Evolutionary conservation across 495 filamentous ascomycete species (phyloP), one percentile per base, ranked within the genome.

Genomic region (Symbiotaphrina buchneri): DNA sequence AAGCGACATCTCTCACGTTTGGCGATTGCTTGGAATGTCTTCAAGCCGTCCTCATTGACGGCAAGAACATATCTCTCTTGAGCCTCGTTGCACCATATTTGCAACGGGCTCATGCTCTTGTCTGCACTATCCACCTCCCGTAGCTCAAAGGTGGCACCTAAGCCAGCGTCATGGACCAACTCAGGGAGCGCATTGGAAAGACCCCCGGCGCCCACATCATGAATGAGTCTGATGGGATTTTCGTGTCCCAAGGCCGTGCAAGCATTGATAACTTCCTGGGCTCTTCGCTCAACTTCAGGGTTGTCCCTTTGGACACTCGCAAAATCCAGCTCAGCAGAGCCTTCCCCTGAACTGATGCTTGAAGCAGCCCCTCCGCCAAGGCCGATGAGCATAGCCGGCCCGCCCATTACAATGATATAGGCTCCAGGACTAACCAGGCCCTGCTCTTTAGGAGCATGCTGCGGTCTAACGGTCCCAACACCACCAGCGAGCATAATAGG

Each of bases 401-500:
- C 87, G 36, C 87, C 87, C 6, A 97, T 64, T 10, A 93, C 84
- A 42, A 95, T 75, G 8, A 94, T 66, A 49, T 79, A 74, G 24
- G 81, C 77, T 5, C 81, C 83, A 14, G 80, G 65, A 36, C 70
- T 67, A 7, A 95, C 85, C 37, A 77, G 58, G 8, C 63, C 58
- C 2, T 68, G 64, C 36, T 73, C 58, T 51, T 97, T 97, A 28
- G 90, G 60, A 3, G 87, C 83, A 48, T 93, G 76, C 42, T 84
- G 71, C 0, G 87, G 85, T 34, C 90, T 53, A n/a, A 95, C 84
- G n/a, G 78, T 91, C 21, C 87, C 90, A 27, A 93, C 65, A 45
- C 90, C 87, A 37, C 87, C 90, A 34, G 90, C 87, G 56, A 97
- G 74, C 83, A 97, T 93, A 49, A 97, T 94, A 5, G 87, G 87